Conservation (phyloP, 1,284 basidiomycete genomes). For the Ceratobasidium papillatum region DNA sequence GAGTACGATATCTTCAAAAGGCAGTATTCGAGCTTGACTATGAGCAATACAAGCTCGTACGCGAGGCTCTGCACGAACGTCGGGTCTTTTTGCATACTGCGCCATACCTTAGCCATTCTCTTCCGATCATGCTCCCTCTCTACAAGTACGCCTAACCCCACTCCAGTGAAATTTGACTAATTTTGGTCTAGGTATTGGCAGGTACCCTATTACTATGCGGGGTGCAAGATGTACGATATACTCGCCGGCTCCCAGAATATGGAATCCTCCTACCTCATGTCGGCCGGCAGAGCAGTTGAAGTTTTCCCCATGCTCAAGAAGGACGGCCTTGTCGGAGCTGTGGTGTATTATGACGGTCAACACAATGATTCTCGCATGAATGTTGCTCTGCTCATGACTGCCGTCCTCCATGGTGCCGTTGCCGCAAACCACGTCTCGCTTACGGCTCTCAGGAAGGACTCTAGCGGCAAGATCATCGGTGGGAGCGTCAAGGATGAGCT, state of each 20-base stretch:
- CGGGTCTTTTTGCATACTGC: conserved; percentile 95
- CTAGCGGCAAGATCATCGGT: conserved; percentile 73
- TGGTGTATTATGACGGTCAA: conserved; percentile 98
- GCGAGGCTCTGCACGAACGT: conserved; percentile 92
- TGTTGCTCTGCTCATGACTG: conserved; percentile 91
- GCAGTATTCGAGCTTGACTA: conserved; percentile 97
- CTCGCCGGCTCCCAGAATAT: conserved; percentile 97
- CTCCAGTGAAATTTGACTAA: conserved; percentile 19
- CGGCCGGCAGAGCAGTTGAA: conserved; percentile 90
- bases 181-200: conserved; percentile 83
- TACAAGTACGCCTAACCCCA: conserved; percentile 70
- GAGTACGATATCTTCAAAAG: conserved; percentile 96
- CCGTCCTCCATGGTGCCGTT: conserved; percentile 90
- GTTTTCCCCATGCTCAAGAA: conserved; percentile 96
- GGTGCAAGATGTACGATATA: conserved; percentile 96
- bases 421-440: conserved; percentile 94
- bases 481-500: conserved; percentile 84
- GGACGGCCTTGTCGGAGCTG: conserved; percentile 91
- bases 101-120: conserved; percentile 90
- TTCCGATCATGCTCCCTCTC: conserved; percentile 94
- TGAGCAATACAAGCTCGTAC: conserved; percentile 95
- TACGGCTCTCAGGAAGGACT: conserved; percentile 72
- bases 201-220: conserved; percentile 94
- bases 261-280: conserved; percentile 95
- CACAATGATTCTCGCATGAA: conserved; percentile 99